phyloP scores from a whole-genome alignment of 352 stramenopile species.

The Globisporangium megalacanthum region DNA sequence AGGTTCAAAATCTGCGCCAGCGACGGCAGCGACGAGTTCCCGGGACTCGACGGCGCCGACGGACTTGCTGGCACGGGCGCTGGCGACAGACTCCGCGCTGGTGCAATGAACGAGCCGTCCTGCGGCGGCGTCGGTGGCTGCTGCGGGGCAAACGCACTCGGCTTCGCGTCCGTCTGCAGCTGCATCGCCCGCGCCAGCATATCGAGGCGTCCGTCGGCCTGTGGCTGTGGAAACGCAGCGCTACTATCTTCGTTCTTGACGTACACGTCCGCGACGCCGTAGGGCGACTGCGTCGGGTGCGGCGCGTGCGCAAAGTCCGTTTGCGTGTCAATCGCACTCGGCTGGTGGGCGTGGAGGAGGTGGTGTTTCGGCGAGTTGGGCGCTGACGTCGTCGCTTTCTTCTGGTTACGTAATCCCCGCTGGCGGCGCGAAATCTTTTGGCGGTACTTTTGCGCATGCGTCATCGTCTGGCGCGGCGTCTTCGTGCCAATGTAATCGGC shows the following conservation, averaged over 20 bases:
- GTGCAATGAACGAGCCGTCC: constrained; percentile 13
- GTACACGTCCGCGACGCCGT: constrained; percentile 52
- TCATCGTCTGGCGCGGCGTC: constrained; percentile 92
- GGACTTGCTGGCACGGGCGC: constrained; percentile 7
- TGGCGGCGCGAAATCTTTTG: constrained; percentile 78
- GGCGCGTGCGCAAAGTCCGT: constrained; percentile 28
- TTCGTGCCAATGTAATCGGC: constrained; percentile 81
- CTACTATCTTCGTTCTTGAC: constrained; percentile 33
- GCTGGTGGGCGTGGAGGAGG: constrained; percentile 9
- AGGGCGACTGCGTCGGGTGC: constrained; percentile 29
- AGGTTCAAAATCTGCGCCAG: constrained; percentile 72
- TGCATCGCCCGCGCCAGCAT: constrained; percentile 61
- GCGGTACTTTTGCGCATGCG: constrained; percentile 78
- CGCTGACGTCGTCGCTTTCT: constrained; percentile 28
- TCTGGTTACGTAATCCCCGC: constrained; percentile 70
- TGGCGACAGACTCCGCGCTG: constrained; percentile 7
- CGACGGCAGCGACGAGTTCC: constrained; percentile 53
- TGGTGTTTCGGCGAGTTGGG: constrained; percentile 9
- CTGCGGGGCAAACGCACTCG: background rate
- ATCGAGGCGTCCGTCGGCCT: constrained; percentile 32
- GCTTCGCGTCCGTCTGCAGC: constrained; percentile 25
- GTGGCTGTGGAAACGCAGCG: constrained; percentile 13
- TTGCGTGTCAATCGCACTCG: constrained; percentile 19
- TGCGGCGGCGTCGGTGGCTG: constrained; percentile 16
- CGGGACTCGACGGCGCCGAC: constrained; percentile 19